These are phyloP conservation scores for Diaporthe eres DNA, from an alignment of 2,329 filamentous ascomycete genomes.

Conservation along the genomic window DNA sequence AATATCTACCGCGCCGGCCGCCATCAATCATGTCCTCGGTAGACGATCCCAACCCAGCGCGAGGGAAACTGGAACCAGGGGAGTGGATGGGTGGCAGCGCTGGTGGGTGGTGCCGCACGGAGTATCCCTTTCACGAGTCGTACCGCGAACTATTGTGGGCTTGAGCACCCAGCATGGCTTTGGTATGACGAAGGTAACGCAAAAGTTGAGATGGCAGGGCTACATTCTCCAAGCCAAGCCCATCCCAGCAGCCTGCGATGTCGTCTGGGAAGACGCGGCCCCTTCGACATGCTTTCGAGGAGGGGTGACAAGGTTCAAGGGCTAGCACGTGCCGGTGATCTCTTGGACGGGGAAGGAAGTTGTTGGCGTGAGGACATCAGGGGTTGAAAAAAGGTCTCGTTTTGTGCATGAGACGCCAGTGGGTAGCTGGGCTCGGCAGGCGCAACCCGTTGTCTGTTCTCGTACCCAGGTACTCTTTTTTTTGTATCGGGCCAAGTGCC, in stretches of 20 bases:
- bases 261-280: slow-evolving; percentile 9
- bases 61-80: slow-evolving; percentile 12
- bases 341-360: slow-evolving; percentile 1
- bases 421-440: slow-evolving; percentile 15
- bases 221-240: slow-evolving; percentile 14
- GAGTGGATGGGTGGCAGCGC: slow-evolving; percentile 25
- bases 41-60: background rate
- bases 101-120: slow-evolving; percentile 19
- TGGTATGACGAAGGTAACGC: slow-evolving; percentile 12
- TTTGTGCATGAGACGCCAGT: slow-evolving; percentile 22
- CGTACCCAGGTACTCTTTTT: background rate
- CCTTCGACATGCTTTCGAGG: slow-evolving; percentile 23
- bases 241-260: background rate
- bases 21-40: slow-evolving; percentile 12
- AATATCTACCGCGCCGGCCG: slow-evolving; percentile 18
- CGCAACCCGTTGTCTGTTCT: background rate
- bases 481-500: background rate
- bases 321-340: slow-evolving; percentile 14
- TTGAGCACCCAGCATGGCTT: slow-evolving; percentile 21
- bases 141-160: slow-evolving; percentile 23
- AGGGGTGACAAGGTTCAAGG: slow-evolving; percentile 28
- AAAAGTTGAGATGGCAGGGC: slow-evolving; percentile 29
- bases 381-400: background rate
- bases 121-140: slow-evolving; percentile 28
- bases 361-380: slow-evolving; percentile 16